Percentiles rank a stretch among this genome's conserved stretches.
Conservation (phyloP, 805 yeast species). For the Candida saitoana region DNA sequence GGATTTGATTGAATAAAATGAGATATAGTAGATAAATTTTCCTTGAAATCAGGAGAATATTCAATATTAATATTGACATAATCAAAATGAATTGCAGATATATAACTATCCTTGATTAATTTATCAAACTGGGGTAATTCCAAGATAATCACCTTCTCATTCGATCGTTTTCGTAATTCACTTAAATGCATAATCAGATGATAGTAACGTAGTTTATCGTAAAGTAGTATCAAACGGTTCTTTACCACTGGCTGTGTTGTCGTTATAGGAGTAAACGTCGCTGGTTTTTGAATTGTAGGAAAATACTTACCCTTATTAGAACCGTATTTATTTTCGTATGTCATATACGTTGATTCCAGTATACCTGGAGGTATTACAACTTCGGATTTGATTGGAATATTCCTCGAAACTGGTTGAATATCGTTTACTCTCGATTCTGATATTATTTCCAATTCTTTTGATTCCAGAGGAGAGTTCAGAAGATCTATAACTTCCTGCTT, state of each 20-base stretch:
- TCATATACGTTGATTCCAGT: background rate
- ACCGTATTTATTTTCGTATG: background rate
- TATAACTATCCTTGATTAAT: conserved; percentile 7
- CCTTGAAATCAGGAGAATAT: conserved; percentile 26
- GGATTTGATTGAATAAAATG: conserved; percentile 18
- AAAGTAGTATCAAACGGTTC: conserved; percentile 15
- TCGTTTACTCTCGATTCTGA: background rate
- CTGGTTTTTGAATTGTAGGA: background rate
- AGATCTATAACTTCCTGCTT: background rate
- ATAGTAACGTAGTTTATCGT: conserved; percentile 25
- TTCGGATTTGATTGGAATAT: background rate
- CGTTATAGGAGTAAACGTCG: background rate
- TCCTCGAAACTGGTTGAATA: background rate
- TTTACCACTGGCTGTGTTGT: background rate
- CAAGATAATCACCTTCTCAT: conserved; percentile 17
- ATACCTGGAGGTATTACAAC: background rate
- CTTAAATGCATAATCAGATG: conserved; percentile 25
- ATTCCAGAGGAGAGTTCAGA: background rate
- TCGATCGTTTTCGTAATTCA: conserved; percentile 16
- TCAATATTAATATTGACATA: conserved; percentile 28
- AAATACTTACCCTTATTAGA: background rate
- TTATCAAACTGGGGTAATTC: conserved; percentile 16
- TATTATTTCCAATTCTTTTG: background rate
- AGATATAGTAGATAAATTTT: conserved; percentile 17
- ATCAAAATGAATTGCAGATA: conserved; percentile 15